Percentiles rank a stretch among this genome's conserved stretches.
Evolutionary conservation across 2,329 filamentous ascomycete genomes (phyloP).

Genomic region (Phaeosphaeriaceae sp.): DNA sequence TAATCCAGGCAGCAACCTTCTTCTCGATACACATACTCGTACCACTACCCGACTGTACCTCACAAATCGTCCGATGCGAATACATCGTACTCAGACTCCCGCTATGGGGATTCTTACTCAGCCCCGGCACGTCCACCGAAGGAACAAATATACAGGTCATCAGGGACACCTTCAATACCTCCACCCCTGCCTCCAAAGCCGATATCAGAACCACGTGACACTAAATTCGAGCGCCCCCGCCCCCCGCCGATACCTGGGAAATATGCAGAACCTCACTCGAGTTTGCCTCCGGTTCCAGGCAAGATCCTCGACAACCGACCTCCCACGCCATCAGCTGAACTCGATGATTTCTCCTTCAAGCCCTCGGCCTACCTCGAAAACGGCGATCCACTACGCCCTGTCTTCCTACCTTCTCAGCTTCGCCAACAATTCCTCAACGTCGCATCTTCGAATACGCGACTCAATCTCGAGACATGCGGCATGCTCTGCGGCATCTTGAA

Average conservation of each 20-base stretch:
- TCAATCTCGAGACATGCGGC: conserved; percentile 91
- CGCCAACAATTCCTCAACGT: conserved; percentile 76
- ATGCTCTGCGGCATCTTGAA: conserved; percentile 90
- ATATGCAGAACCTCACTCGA: conserved; percentile 20
- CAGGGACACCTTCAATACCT: conserved; percentile 28
- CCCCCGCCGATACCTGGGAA: conserved; percentile 42
- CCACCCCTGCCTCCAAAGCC: conserved; percentile 41
- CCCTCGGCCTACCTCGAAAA: conserved; percentile 90
- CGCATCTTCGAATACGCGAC: conserved; percentile 76
- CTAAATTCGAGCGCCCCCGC: conserved; percentile 15
- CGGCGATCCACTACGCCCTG: conserved; percentile 81
- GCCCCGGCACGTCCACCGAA: conserved; percentile 51
- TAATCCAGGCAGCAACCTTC: conserved; percentile 22
- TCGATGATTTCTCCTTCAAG: conserved; percentile 77
- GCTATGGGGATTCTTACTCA: conserved; percentile 10
- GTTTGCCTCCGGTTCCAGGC: conserved; percentile 39
- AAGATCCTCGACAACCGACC: conserved; percentile 41
- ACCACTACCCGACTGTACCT: conserved; percentile 56
- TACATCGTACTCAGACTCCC: conserved; percentile 34
- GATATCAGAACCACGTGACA: conserved; percentile 21
- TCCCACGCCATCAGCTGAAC: conserved; percentile 46
- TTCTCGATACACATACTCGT: conserved; percentile 40
- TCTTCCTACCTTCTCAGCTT: conserved; percentile 83
- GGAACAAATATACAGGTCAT: conserved; percentile 36
- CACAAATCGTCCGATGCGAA: conserved; percentile 46